phyloP scores from a whole-genome alignment of 345 rosid species.

The Linum usitatissimum region DNA sequence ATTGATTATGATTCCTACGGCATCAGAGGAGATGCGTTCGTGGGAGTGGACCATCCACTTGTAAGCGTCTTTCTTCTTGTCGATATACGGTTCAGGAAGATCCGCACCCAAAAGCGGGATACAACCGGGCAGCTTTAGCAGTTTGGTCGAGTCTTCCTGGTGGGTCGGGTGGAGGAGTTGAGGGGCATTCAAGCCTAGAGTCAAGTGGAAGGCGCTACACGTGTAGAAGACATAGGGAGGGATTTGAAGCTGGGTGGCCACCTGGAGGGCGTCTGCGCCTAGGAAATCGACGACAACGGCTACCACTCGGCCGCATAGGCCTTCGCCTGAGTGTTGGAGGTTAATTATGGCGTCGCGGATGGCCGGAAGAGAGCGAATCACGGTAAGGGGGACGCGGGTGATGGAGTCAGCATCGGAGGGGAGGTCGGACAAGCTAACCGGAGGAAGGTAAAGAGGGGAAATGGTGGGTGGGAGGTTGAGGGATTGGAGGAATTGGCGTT shows the following conservation, averaged over 20 bases:
- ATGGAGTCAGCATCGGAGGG: background rate
- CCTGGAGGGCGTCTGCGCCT: slow-evolving; percentile 27
- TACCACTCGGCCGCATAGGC: slow-evolving; percentile 6
- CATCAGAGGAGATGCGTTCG: slow-evolving; percentile 16
- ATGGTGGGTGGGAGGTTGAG: slow-evolving; percentile 16
- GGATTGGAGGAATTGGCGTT: slow-evolving; percentile 17
- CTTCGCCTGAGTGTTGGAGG: background rate
- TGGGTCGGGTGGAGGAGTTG: slow-evolving; percentile 26
- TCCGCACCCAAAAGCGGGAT: slow-evolving; percentile 31
- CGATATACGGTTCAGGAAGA: slow-evolving; percentile 22
- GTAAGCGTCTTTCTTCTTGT: slow-evolving; percentile 25
- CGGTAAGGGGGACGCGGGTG: slow-evolving; percentile 21
- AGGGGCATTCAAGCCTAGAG: slow-evolving; percentile 21
- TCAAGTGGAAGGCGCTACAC: slow-evolving; percentile 20
- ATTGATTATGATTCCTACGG: slow-evolving; percentile 32
- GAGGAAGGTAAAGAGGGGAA: slow-evolving; percentile 28
- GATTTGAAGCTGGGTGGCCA: slow-evolving; percentile 23
- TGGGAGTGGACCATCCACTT: slow-evolving; percentile 19
- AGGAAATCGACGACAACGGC: slow-evolving; percentile 36
- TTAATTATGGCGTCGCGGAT: slow-evolving; percentile 18
- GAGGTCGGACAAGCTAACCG: slow-evolving; percentile 26
- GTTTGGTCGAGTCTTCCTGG: slow-evolving; percentile 23
- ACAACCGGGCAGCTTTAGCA: slow-evolving; percentile 33
- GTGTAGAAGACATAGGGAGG: slow-evolving; percentile 28
- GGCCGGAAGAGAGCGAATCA: slow-evolving; percentile 28